These are phyloP conservation scores for Leccinum truebloodii DNA, from an alignment of 768 basidiomycete genomes.

Conservation along the genomic window DNA sequence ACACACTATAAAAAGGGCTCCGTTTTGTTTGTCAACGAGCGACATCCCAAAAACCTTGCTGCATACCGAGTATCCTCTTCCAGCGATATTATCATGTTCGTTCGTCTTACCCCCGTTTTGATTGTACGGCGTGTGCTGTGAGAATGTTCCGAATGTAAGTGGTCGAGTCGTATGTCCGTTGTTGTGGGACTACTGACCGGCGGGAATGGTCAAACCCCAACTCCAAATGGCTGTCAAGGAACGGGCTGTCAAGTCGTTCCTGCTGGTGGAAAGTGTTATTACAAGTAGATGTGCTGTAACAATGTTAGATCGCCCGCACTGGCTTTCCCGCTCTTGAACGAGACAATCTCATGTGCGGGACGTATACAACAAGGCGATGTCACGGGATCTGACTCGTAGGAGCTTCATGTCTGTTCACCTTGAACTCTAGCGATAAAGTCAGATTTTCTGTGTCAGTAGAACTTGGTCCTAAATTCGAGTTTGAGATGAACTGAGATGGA, in stretches of 20 bases:
- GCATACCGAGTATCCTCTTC: background rate
- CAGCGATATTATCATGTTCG: constrained; percentile 5
- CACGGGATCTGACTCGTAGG: background rate
- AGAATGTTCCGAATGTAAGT: background rate
- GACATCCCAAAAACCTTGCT: background rate
- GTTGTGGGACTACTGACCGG: background rate
- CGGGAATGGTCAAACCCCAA: background rate
- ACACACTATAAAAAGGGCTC: background rate
- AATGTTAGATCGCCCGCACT: background rate
- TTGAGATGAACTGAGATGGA: too few species aligned
- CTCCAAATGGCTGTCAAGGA: background rate
- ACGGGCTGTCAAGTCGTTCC: background rate
- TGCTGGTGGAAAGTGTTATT: background rate
- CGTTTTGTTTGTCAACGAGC: background rate
- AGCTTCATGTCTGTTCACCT: background rate
- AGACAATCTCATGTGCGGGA: background rate
- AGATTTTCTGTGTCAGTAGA: too few species aligned
- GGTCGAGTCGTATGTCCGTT: background rate
- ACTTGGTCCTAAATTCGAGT: background rate
- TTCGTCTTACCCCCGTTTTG: constrained; percentile 2
- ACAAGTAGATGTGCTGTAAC: constrained; percentile 8
- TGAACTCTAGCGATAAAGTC: too few species aligned
- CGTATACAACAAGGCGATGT: background rate
- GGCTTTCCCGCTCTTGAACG: too few species aligned
- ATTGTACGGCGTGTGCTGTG: constrained; percentile 1